These are phyloP conservation scores for Beauveria sp. DNA, from an alignment of 2,329 filamentous ascomycete species.

Conservation along the genomic window DNA sequence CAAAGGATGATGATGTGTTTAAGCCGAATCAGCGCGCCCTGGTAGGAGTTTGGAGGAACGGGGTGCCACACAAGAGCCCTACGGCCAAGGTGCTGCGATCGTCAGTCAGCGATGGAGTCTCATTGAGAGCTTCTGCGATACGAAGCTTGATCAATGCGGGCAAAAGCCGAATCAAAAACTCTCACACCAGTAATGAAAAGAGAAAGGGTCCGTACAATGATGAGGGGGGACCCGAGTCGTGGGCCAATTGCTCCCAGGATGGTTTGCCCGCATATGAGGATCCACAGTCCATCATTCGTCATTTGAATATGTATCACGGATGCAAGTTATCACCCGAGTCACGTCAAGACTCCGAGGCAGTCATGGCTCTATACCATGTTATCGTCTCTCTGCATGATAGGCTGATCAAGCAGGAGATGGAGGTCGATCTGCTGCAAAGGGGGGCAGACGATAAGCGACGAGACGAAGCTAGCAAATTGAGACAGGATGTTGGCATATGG, in stretches of 20 bases:
- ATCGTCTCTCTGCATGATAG: constrained; percentile 6
- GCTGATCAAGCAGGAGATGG: not conserved
- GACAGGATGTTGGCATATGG: constrained; percentile 36
- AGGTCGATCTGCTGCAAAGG: not conserved
- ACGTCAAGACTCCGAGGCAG: not conserved
- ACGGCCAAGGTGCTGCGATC: constrained; percentile 5
- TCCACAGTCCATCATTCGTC: constrained; percentile 1
- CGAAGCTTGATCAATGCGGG: constrained; percentile 6
- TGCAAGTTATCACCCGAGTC: not conserved
- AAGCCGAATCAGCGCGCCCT: not conserved
- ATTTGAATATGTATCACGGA: not conserved
- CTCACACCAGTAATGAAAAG: not conserved
- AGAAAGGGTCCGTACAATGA: not conserved
- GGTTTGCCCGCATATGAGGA: not conserved
- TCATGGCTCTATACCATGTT: not conserved
- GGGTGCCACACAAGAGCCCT: constrained; percentile 3
- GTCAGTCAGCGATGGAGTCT: constrained; percentile 6
- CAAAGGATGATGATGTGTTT: not conserved
- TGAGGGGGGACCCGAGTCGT: not conserved
- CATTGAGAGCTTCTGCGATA: constrained; percentile 7
- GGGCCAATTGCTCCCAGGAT: constrained; percentile 3
- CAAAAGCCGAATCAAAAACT: constrained; percentile 1
- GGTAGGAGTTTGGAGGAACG: constrained; percentile 7
- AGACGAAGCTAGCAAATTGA: constrained; percentile 10
- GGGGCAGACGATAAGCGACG: not conserved